Evolutionary conservation across 768 basidiomycete species (phyloP).

Genomic region (Russula brevipes): DNA sequence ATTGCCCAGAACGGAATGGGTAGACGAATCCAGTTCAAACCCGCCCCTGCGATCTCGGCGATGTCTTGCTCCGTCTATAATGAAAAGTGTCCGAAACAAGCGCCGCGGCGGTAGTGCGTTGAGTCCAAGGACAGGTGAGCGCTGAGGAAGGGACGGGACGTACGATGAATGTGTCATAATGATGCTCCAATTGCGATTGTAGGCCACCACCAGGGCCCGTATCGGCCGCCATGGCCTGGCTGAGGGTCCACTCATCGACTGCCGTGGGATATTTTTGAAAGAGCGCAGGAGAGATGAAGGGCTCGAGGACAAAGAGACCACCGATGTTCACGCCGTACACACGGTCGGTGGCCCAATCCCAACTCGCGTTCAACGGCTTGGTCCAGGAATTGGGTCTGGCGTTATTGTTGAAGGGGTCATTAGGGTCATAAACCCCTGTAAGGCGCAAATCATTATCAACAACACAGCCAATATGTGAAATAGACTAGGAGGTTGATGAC

Average conservation of each 20-base stretch:
- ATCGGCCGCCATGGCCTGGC: conserved; percentile 59
- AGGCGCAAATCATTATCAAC: background rate
- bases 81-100: conserved; percentile 8
- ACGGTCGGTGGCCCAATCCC: conserved; percentile 62
- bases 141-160: conserved; percentile 30
- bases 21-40: conserved; percentile 80
- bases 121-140: conserved; percentile 7
- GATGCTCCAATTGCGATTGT: conserved; percentile 58
- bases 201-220: conserved; percentile 52
- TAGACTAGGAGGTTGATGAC: background rate
- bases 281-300: conserved; percentile 65
- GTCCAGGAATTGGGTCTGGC: conserved; percentile 79
- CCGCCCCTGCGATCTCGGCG: conserved; percentile 83
- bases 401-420: conserved; percentile 69
- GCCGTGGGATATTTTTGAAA: conserved; percentile 57
- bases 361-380: conserved; percentile 70
- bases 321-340: conserved; percentile 69
- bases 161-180: conserved; percentile 84
- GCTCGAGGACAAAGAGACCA: conserved; percentile 76
- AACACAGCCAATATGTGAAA: background rate
- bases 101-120: conserved; percentile 13
- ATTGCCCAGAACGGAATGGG: conserved; percentile 89
- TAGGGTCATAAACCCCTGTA: conserved; percentile 62
- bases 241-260: conserved; percentile 70
- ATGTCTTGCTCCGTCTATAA: conserved; percentile 82